Evolutionary conservation across 371 early-diverging fungal genomes (phyloP).

Genomic region (Saksenaea vasiformis): DNA sequence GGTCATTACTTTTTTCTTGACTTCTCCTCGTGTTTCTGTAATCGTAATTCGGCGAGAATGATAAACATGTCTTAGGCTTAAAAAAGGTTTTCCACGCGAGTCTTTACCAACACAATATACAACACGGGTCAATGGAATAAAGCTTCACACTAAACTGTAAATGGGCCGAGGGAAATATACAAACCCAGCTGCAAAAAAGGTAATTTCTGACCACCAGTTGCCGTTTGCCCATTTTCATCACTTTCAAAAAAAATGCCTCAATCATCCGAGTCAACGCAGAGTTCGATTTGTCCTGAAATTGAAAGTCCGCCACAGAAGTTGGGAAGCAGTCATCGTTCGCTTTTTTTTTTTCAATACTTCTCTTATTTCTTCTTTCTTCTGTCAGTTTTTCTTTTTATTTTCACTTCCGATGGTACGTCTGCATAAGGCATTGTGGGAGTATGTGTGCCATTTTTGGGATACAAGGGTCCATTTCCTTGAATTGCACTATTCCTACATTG

Average conservation of each 20-base stretch:
- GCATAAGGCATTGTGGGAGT: not conserved
- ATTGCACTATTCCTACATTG: conserved; percentile 47
- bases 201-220: not conserved
- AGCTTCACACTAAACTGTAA: not conserved
- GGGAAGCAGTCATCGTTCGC: not conserved
- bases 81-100: not conserved
- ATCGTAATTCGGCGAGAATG: too few relatives aligned
- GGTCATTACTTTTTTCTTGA: not conserved
- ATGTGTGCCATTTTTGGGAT: conserved; percentile 25
- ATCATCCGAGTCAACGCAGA: not conserved
- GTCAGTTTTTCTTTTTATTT: not conserved
- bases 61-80: not conserved
- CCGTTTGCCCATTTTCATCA: not conserved
- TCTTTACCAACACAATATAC: not conserved
- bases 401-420: not conserved
- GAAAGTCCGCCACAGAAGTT: not conserved
- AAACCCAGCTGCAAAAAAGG: not conserved
- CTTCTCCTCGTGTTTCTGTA: not conserved
- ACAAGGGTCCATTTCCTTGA: conserved; percentile 46
- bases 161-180: conserved; percentile 3
- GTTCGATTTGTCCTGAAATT: not conserved
- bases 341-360: not conserved
- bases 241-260: conserved; percentile 1
- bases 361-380: not conserved
- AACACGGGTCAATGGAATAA: not conserved